Evolutionary conservation across 768 basidiomycete genomes (phyloP), one percentile per base, ranked within the genome.

Genomic region (Trametes elegans): DNA sequence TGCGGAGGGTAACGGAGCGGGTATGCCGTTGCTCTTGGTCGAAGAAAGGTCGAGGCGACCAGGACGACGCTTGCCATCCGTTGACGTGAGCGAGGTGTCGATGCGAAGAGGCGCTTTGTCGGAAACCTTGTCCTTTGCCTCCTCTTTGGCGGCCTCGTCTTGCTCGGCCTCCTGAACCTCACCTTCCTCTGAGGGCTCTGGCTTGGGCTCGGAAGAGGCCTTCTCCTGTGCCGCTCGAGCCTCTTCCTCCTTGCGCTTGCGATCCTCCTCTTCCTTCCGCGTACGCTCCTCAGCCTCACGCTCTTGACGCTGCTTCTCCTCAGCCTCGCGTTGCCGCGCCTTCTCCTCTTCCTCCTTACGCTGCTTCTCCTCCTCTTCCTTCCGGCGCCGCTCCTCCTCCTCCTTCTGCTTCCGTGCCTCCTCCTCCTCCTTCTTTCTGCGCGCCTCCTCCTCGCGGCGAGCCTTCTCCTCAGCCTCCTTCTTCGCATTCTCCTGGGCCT

Each of bases 41-140:
- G 70, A 73, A 9, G 81, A 76, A 36, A 93, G 81, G 63, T 93
- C 85, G 29, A 93, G 81, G 28, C 80, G 87, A 50, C 83, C 88
- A 23, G 90, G 90, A 26, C 88, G 82, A 36, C 74, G 79, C 59
- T 74, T 81, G 24, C 74, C 68, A 40, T 78, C 71, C 24, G 73
- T 66, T 44, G 74, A 70, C 1, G 76, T 64, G 10, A 79, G 65
- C 19, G 79, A 70, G 0, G 88, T 87, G 68, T 83, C 84, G 68
- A 89, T 88, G 39, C 86, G 85, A 18, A 90, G 74, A 10, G 70
- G 21, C 39, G 84, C 84, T 64, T 81, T 83, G 29, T 71, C 65
- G 42, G 74, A 66, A 2, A 65, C 59, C 62, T 77, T 83, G 55
- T 72, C 75, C 47, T 74, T 73, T n/a, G 63, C 50, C 32, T 76